These are phyloP conservation scores for Tylopilus sp. DNA, from an alignment of 1,284 basidiomycete genomes.

Conservation along the genomic window DNA sequence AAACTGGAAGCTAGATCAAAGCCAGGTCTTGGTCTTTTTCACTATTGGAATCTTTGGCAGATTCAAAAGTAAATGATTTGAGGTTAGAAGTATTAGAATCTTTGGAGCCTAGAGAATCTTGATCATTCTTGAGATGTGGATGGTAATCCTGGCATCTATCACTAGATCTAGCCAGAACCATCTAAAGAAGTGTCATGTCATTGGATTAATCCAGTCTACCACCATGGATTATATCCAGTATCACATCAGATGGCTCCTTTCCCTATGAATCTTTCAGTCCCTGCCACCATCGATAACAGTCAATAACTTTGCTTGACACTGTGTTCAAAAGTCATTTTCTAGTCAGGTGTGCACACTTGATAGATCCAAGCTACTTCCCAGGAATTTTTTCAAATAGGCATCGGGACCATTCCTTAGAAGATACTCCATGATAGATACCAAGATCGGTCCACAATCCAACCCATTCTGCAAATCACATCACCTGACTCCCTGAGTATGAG, in stretches of 20 bases:
- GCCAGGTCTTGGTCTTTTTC: no score
- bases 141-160: slow-evolving; percentile 6
- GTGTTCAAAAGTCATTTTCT: slow-evolving; percentile 1
- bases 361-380: background rate
- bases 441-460: slow-evolving; percentile 8
- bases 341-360: slow-evolving; percentile 1
- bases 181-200: background rate
- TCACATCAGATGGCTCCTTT: slow-evolving; percentile 1
- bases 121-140: no score
- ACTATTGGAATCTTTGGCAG: no score
- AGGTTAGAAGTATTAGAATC: no score
- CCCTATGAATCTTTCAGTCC: background rate
- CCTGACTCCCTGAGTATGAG: no score
- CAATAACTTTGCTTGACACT: background rate
- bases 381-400: slow-evolving; percentile 1
- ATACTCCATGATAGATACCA: background rate
- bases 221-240: background rate
- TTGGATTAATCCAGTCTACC: slow-evolving; percentile 2
- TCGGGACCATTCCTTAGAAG: slow-evolving; percentile 2
- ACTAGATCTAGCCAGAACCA: slow-evolving; percentile 2
- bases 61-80: no score
- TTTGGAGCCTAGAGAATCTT: no score
- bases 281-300: slow-evolving; percentile 5
- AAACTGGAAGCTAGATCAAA: no score
- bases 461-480: no score